Evolutionary conservation across 257 asterid genomes (phyloP), one percentile per base, ranked within the genome.

Genomic region (Solanum arcanum): DNA sequence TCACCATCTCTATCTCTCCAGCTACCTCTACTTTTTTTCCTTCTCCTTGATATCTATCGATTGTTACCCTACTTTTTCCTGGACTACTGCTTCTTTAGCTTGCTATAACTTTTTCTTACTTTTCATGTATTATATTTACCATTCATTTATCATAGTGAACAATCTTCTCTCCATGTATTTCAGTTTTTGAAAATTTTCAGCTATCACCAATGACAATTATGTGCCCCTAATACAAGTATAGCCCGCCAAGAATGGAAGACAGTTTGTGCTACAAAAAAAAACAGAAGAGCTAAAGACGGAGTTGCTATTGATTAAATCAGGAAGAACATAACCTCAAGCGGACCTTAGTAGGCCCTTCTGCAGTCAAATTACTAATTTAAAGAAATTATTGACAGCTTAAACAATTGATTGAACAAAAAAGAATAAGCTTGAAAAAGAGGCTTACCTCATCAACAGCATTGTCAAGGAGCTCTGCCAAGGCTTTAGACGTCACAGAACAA

Each of bases 381-480:
- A 62, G 69, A 62, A 62, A 62, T 62, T 12, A 62, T 62, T 62
- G 69, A 23, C 29, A 62, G 15, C 69, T 62, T 62, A 4, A 62
- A 23, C 29, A 62, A 9, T 62, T 62, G 66, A 59, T 4, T n/a
- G 85, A 86, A 75, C n/a, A 18, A 83, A 75, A 46, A 77, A 23
- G 56, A 27, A 47, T 47, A 29, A 64, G 20, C 88, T 80, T 18
- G 46, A 18, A 42, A 59, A 84, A 86, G 76, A 70, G 86, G 64
- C 56, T 86, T 88, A 95, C 99, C 99, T 96, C 98, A 85, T 96
- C 99, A 88, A 96, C 83, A 81, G 98, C 93, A 90, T 96, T 96
- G 91, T 96, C 99, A 87, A 96, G 92, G 91, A 96, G 90, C 93
- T 96, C 99, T 59, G 99, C 99, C 85, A 96, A 78, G 18, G 99